These are phyloP conservation scores for Aspergillus brasiliensis DNA, from an alignment of 2,329 filamentous ascomycete species.

Conservation along the genomic window DNA sequence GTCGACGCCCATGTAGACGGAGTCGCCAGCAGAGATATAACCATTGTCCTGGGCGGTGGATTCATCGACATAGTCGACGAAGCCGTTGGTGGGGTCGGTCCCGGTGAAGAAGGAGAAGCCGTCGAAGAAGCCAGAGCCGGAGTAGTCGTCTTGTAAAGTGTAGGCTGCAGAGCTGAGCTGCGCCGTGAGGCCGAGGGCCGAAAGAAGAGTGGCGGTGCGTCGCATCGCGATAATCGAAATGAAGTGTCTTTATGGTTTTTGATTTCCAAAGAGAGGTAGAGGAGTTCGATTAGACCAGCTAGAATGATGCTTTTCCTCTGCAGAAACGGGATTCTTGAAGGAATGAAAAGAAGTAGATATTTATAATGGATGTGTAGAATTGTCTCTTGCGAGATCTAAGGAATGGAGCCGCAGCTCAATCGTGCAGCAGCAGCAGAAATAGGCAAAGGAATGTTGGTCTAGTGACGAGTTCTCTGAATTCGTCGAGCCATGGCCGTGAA, in stretches of 20 bases:
- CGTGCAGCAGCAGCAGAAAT: background rate
- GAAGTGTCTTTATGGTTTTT: background rate
- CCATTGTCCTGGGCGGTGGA: slow-evolving; percentile 59
- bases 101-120: slow-evolving; percentile 55
- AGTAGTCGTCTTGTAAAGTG: slow-evolving; percentile 53
- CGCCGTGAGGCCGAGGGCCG: slow-evolving; percentile 32
- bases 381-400: background rate
- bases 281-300: background rate
- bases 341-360: background rate
- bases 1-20: slow-evolving; percentile 72
- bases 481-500: background rate
- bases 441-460: background rate
- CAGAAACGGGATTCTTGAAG: background rate
- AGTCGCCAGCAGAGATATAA: slow-evolving; percentile 60
- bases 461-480: background rate
- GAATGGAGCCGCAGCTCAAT: background rate
- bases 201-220: slow-evolving; percentile 29
- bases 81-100: slow-evolving; percentile 72
- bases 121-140: slow-evolving; percentile 51
- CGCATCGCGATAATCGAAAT: slow-evolving; percentile 30
- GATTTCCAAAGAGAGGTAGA: slow-evolving; percentile 2
- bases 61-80: slow-evolving; percentile 68
- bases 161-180: slow-evolving; percentile 40
- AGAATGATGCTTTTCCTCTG: slow-evolving; percentile 20
- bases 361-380: too few species aligned